phyloP scores from a whole-genome alignment of 164 flowering plant species.

The Annona squamosa region DNA sequence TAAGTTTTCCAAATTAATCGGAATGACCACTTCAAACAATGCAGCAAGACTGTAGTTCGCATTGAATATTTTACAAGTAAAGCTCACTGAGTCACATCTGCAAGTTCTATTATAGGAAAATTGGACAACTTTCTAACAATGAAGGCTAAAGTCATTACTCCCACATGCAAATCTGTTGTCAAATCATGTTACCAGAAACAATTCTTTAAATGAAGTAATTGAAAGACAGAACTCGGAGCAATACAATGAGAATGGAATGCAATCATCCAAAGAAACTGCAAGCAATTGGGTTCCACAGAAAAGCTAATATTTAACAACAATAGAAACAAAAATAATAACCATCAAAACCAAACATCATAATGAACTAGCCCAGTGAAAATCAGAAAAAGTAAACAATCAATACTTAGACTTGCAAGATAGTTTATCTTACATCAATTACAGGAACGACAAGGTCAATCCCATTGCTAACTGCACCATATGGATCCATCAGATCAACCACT shows the following conservation, averaged over 20 bases:
- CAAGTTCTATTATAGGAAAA: no score
- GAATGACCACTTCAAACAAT: no score
- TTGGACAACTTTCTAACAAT: no score
- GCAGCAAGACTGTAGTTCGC: no score
- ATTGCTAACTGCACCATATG: conserved; percentile 85
- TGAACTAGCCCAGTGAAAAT: neutral
- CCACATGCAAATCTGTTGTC: neutral
- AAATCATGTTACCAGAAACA: neutral
- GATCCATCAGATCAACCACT: conserved; percentile 94
- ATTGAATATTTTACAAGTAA: no score
- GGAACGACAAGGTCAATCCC: conserved; percentile 81
- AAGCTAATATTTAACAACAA: neutral
- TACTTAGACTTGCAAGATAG: neutral
- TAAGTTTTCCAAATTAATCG: no score
- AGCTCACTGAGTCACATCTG: no score
- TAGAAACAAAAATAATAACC: neutral
- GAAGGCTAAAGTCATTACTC: no score
- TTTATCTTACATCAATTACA: conserved; percentile 76
- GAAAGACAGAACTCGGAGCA: neutral
- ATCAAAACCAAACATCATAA: neutral
- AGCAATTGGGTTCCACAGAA: neutral
- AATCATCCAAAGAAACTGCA: neutral
- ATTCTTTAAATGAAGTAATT: neutral
- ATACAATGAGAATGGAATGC: neutral
- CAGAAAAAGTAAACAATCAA: neutral